These are phyloP conservation scores for Aethionema arabicum DNA, from an alignment of 345 rosid species.

Conservation along the genomic window DNA sequence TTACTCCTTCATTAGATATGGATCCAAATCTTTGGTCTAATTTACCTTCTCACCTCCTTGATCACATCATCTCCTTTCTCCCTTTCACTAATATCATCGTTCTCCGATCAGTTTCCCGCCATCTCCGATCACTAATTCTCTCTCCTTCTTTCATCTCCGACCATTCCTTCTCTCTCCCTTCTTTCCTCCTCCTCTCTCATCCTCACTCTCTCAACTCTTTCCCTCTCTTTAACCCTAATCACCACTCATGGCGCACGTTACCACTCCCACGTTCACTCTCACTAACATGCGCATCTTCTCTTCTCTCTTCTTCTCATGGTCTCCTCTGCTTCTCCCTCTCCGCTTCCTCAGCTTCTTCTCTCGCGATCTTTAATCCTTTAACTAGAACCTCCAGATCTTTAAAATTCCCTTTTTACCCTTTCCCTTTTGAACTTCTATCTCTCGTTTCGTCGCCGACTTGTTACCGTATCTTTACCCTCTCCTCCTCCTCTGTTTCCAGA, in stretches of 20 bases:
- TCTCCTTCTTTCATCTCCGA: constrained; percentile 31
- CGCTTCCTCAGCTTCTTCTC: constrained; percentile 45
- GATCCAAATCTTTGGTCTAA: constrained; percentile 80
- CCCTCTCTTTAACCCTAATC: constrained; percentile 58
- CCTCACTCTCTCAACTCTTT: constrained; percentile 53
- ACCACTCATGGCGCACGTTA: constrained; percentile 56
- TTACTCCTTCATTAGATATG: constrained; percentile 42
- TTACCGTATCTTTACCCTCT: constrained; percentile 61
- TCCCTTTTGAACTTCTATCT: constrained; percentile 58
- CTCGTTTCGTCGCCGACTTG: constrained; percentile 51
- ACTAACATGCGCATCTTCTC: constrained; percentile 33
- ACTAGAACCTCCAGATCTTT: constrained; percentile 59
- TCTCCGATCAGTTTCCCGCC: constrained; percentile 64
- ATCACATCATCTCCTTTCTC: constrained; percentile 53
- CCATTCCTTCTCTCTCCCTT: constrained; percentile 42
- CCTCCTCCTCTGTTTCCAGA: constrained; percentile 28
- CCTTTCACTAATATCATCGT: constrained; percentile 58
- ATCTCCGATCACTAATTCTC: constrained; percentile 51
- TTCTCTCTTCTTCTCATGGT: constrained; percentile 64
- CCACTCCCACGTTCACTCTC: constrained; percentile 42
- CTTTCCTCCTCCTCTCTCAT: constrained; percentile 75
- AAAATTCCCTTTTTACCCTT: constrained; percentile 61
- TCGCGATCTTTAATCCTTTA: constrained; percentile 64
- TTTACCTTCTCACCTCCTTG: constrained; percentile 67
- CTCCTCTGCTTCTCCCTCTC: constrained; percentile 67